Percentiles rank a stretch among this genome's conserved stretches.
phyloP scores from a whole-genome alignment of 2,329 filamentous ascomycete species.

The Teratosphaeria gauchensis region DNA sequence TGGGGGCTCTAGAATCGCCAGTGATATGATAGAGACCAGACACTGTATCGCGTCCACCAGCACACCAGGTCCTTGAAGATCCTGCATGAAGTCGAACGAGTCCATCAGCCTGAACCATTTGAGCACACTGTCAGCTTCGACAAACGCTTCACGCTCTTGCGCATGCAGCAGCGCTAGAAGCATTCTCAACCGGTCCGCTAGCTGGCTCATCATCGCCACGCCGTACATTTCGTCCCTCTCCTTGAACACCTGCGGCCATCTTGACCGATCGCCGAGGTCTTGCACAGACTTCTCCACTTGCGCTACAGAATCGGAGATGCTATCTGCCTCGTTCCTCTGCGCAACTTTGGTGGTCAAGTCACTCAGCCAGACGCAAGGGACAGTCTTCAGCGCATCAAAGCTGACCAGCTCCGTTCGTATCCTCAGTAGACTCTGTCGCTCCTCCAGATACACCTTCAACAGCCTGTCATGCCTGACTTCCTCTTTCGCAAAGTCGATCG shows the following conservation, averaged over 20 bases:
- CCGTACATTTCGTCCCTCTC: slow-evolving; percentile 41
- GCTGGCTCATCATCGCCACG: background rate
- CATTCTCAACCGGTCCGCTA: slow-evolving; percentile 51
- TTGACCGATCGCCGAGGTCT: slow-evolving; percentile 1
- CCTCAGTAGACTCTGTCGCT: slow-evolving; percentile 15
- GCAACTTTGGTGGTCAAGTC: slow-evolving; percentile 10
- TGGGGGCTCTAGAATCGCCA: slow-evolving; percentile 62
- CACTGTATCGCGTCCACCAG: slow-evolving; percentile 52
- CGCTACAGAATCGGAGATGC: background rate
- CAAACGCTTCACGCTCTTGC: slow-evolving; percentile 10
- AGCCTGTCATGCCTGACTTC: slow-evolving; percentile 17
- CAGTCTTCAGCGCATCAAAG: slow-evolving; percentile 9
- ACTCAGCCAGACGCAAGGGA: slow-evolving; percentile 14
- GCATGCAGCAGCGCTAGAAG: slow-evolving; percentile 44
- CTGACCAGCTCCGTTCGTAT: slow-evolving; percentile 14
- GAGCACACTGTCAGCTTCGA: slow-evolving; percentile 42
- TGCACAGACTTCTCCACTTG: background rate
- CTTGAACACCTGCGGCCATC: slow-evolving; percentile 9
- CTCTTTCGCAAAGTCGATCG: slow-evolving; percentile 18
- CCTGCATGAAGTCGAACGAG: slow-evolving; percentile 59
- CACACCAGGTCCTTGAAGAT: slow-evolving; percentile 37
- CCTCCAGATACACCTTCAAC: slow-evolving; percentile 18
- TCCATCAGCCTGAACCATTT: slow-evolving; percentile 69
- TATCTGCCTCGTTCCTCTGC: background rate
- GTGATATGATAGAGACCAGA: slow-evolving; percentile 59